These are phyloP conservation scores for Floccularia luteovirens DNA, from an alignment of 768 basidiomycete genomes.

Conservation along the genomic window DNA sequence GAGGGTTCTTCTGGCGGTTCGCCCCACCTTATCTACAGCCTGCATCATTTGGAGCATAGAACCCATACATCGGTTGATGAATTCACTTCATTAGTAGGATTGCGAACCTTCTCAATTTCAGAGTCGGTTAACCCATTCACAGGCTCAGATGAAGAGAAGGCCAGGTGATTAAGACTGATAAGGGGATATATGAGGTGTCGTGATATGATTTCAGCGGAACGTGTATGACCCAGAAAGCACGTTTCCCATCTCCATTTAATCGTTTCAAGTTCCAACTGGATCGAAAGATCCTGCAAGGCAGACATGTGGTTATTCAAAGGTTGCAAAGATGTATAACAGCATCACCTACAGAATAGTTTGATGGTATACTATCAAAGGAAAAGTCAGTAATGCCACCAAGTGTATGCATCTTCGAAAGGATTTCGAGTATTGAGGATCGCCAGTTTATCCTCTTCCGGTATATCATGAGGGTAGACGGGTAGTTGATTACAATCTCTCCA, in stretches of 20 bases:
- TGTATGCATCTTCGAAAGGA: conserved; percentile 53
- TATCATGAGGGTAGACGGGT: conserved; percentile 16
- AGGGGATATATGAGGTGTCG: conserved; percentile 73
- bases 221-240: conserved; percentile 51
- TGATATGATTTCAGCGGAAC: conserved; percentile 67
- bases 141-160: conserved; percentile 54
- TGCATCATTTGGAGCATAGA: too few species aligned
- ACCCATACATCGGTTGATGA: not conserved
- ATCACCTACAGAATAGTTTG: conserved; percentile 49
- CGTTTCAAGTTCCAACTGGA: conserved; percentile 46
- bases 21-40: conserved; percentile 65
- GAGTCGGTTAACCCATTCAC: conserved; percentile 45
- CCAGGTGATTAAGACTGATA: conserved; percentile 62
- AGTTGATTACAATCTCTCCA: conserved; percentile 56
- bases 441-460: conserved; percentile 44
- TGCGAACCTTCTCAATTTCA: conserved; percentile 60
- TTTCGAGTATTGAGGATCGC: conserved; percentile 45
- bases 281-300: conserved; percentile 51
- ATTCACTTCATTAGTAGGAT: not conserved
- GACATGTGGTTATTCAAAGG: conserved; percentile 7
- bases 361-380: conserved; percentile 51
- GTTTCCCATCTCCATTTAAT: conserved; percentile 83
- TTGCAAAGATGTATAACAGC: conserved; percentile 7
- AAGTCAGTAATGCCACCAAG: conserved; percentile 51
- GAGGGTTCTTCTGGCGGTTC: conserved; percentile 56